A percentile compares a stretch with the other conserved stretches of the same genome.
Evolutionary conservation across 768 basidiomycete genomes (phyloP).

Genomic region (Lepiota subincarnata): DNA sequence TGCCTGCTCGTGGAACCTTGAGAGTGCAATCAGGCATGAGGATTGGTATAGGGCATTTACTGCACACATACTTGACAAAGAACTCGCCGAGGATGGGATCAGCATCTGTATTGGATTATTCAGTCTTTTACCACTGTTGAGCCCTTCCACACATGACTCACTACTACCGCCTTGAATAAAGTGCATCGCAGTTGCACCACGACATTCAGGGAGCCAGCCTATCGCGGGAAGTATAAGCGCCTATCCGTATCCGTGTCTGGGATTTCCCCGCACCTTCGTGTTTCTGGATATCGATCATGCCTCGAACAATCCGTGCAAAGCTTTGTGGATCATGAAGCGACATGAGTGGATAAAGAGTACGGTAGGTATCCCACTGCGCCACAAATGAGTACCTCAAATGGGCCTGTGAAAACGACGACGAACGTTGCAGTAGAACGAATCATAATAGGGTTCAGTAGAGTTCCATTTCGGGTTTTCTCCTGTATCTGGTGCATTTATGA

Average conservation of each 20-base stretch:
- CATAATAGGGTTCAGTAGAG: constrained; percentile 62
- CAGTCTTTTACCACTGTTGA: background rate
- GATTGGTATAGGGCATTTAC: background rate
- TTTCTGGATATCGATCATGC: constrained; percentile 64
- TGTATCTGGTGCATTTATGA: constrained; percentile 36
- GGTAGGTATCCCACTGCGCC: constrained; percentile 60
- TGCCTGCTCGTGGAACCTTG: constrained; percentile 49
- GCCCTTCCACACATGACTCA: constrained; percentile 25
- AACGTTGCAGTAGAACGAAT: constrained; percentile 67
- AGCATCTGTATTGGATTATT: constrained; percentile 35
- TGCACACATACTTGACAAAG: constrained; percentile 52
- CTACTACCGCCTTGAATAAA: constrained; percentile 61
- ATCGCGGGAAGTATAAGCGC: background rate
- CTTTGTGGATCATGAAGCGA: constrained; percentile 58
- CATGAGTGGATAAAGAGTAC: constrained; percentile 59
- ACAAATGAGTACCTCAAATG: background rate
- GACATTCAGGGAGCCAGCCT: constrained; percentile 69
- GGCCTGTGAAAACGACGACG: constrained; percentile 13
- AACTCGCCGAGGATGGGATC: constrained; percentile 65
- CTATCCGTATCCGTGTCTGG: background rate
- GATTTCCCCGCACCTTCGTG: constrained; percentile 45
- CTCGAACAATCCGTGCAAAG: constrained; percentile 56
- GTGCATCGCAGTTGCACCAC: constrained; percentile 48
- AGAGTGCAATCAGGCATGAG: background rate
- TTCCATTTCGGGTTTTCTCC: constrained; percentile 64